These are phyloP conservation scores for Salix purpurea DNA, from an alignment of 345 rosid species.

Conservation along the genomic window DNA sequence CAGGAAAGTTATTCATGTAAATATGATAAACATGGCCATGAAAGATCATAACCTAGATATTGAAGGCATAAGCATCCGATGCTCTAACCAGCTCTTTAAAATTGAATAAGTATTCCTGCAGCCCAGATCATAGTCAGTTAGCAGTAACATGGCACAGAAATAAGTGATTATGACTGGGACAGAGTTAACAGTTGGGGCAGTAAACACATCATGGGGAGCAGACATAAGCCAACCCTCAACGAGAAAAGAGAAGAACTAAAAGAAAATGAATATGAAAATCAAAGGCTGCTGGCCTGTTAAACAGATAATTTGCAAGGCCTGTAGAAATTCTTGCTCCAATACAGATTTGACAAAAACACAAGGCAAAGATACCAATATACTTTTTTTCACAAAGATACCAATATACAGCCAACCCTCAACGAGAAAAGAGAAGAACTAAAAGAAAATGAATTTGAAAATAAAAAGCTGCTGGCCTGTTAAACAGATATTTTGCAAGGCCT, in stretches of 20 bases:
- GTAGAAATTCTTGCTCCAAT: neutral
- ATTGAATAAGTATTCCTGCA: constrained; percentile 47
- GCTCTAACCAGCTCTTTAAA: constrained; percentile 59
- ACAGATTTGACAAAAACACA: neutral
- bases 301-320: neutral
- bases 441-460: neutral
- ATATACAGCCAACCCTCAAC: neutral
- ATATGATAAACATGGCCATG: constrained; percentile 24
- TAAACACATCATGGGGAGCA: neutral
- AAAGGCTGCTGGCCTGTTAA: neutral
- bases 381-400: no score
- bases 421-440: neutral
- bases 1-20: constrained; percentile 3
- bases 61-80: constrained; percentile 42
- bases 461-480: neutral
- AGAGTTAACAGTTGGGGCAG: neutral
- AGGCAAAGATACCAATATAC: no score
- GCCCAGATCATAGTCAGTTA: constrained; percentile 41
- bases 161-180: neutral
- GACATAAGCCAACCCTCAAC: neutral
- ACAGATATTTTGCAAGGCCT: neutral
- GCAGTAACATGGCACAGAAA: constrained; percentile 23
- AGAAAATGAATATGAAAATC: neutral
- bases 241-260: neutral
- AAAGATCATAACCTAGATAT: constrained; percentile 51